phyloP scores from a whole-genome alignment of 768 basidiomycete species.

The Podaxis sp. region DNA sequence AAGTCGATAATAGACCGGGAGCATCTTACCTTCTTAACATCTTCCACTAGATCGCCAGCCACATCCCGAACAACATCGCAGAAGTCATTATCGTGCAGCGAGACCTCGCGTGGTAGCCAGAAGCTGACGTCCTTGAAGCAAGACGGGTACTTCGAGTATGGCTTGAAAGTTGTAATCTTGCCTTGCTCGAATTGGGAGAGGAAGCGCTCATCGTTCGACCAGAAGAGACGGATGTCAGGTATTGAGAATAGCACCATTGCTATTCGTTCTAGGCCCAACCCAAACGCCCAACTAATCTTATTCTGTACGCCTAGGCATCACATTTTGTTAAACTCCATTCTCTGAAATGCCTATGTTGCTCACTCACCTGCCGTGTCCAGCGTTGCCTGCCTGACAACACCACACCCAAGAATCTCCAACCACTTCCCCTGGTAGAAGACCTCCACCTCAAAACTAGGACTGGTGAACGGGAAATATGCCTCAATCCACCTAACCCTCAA shows the following conservation, averaged over 20 bases:
- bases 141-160: conserved; percentile 91
- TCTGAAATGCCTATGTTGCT: conserved; percentile 21
- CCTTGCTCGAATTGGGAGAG: conserved; percentile 80
- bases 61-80: conserved; percentile 93
- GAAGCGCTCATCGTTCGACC: conserved; percentile 90
- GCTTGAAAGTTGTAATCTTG: conserved; percentile 77
- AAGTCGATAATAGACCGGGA: not conserved
- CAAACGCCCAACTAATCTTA: conserved; percentile 97
- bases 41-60: conserved; percentile 90
- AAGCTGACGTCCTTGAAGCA: conserved; percentile 96
- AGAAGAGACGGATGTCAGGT: conserved; percentile 97
- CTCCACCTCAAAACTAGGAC: conserved; percentile 97
- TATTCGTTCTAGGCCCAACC: conserved; percentile 94
- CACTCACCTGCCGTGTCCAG: conserved; percentile 81
- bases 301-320: conserved; percentile 58
- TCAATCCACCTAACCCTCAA: conserved; percentile 95
- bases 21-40: conserved; percentile 73
- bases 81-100: conserved; percentile 93
- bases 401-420: conserved; percentile 94
- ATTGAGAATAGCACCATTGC: conserved; percentile 98
- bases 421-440: conserved; percentile 95
- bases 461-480: conserved; percentile 97
- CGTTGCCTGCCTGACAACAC: conserved; percentile 88
- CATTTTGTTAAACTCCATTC: conserved; percentile 14
- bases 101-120: conserved; percentile 66